phyloP scores from a whole-genome alignment of 345 rosid genomes.

The Rhodamnia rubescens region DNA sequence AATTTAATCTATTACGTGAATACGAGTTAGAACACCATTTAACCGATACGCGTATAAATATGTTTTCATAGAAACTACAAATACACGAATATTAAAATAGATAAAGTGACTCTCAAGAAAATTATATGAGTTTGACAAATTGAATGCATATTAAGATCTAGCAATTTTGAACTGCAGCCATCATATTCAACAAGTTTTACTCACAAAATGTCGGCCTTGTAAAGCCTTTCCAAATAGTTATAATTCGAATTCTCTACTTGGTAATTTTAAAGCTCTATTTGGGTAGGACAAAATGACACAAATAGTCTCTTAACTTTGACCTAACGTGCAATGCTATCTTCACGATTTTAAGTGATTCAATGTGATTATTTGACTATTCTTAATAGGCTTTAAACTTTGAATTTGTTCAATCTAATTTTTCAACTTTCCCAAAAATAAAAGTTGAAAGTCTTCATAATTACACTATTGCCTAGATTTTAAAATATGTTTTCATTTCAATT shows the following conservation, averaged over 20 bases:
- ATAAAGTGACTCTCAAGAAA: not conserved
- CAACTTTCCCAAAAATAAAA: not conserved
- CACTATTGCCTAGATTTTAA: not conserved
- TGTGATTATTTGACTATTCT: not conserved
- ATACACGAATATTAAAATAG: not conserved
- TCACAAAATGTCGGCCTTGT: not conserved
- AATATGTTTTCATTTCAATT: not conserved
- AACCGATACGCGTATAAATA: not conserved
- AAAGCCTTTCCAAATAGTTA: not conserved
- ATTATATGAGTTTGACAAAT: not conserved
- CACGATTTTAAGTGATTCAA: accelerated
- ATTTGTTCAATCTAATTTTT: not conserved
- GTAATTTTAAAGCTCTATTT: not conserved
- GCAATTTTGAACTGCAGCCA: not conserved
- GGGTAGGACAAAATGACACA: not conserved
- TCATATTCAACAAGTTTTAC: not conserved
- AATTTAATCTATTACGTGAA: not conserved
- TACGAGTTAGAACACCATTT: not conserved
- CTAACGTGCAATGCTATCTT: not conserved
- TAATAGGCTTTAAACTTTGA: not conserved
- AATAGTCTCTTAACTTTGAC: not conserved
- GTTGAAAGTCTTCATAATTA: not conserved
- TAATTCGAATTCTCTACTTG: not conserved
- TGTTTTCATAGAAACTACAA: not conserved
- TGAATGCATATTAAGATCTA: not conserved